Evolutionary conservation across 306 rosid genomes (phyloP).

Genomic region (Amphicarpaea edgeworthii): DNA sequence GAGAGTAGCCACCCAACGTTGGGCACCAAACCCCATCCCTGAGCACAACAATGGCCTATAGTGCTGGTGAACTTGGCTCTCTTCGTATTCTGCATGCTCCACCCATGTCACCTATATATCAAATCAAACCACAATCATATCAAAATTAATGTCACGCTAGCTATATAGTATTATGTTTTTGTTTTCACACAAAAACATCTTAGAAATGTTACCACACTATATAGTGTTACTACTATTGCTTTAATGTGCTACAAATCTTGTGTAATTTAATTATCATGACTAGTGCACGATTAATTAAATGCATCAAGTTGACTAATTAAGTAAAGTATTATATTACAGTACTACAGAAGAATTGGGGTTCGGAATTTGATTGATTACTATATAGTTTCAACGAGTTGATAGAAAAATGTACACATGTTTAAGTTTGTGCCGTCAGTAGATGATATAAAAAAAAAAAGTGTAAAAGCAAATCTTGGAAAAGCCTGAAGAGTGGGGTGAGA

Average conservation of each 20-base stretch:
- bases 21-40: slow-evolving; percentile 92
- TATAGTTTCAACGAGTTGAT: not conserved
- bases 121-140: not conserved
- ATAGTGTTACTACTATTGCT: not conserved
- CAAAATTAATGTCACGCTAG: not conserved
- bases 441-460: not conserved
- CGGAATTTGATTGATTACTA: not conserved
- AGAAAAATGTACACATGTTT: not conserved
- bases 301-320: not conserved
- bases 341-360: not conserved
- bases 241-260: not conserved
- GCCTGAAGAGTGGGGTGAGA: slow-evolving; percentile 25
- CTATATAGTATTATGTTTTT: not conserved
- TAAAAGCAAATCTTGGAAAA: slow-evolving; percentile 28
- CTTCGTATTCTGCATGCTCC: slow-evolving; percentile 93
- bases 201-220: no score
- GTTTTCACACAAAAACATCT: no score
- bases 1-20: slow-evolving; percentile 89
- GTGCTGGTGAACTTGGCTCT: slow-evolving; percentile 80
- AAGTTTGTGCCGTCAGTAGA: not conserved
- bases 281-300: not conserved
- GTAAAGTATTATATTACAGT: not conserved
- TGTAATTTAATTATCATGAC: no score
- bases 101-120: slow-evolving; percentile 94
- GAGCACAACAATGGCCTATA: slow-evolving; percentile 80